Percentiles rank a stretch among this genome's conserved stretches.
Evolutionary conservation across 108 stramenopile species (phyloP).

Genomic region (Cyclotella baltica): DNA sequence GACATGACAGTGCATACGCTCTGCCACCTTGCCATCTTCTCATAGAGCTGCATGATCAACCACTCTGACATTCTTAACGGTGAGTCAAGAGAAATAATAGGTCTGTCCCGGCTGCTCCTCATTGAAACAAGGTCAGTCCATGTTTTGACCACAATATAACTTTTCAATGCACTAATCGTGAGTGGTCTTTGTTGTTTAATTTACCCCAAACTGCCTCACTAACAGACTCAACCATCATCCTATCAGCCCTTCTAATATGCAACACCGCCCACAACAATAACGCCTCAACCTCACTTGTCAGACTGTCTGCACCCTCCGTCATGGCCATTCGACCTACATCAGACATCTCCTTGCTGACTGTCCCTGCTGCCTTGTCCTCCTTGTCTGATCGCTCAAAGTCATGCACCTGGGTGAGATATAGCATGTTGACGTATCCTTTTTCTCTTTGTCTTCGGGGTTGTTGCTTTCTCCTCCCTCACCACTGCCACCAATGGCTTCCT

Average conservation of each 20-base stretch:
- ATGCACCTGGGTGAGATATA: no score
- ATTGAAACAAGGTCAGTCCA: not conserved
- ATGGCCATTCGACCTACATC: not conserved
- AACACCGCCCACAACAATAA: no score
- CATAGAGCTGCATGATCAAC: not conserved
- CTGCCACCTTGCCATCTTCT: not conserved
- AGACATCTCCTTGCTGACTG: not conserved
- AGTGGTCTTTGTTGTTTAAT: not conserved
- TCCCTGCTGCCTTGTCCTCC: not conserved
- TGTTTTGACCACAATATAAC: constrained; percentile 1
- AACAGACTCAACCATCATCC: not conserved
- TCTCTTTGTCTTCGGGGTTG: no score
- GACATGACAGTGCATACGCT: constrained; percentile 8
- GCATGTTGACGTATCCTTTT: no score
- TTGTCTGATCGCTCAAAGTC: not conserved
- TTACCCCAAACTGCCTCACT: not conserved
- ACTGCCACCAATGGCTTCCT: not conserved
- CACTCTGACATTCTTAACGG: not conserved
- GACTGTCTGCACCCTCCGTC: not conserved
- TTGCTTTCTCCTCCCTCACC: no score
- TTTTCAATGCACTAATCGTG: not conserved
- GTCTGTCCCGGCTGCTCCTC: constrained; percentile 4
- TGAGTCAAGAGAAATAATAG: constrained; percentile 15
- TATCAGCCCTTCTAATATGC: not conserved
- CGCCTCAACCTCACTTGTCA: not conserved